A percentile compares a stretch with the other conserved stretches of the same genome.
Conservation (phyloP, 768 basidiomycete species). For the Russula brevipes region DNA sequence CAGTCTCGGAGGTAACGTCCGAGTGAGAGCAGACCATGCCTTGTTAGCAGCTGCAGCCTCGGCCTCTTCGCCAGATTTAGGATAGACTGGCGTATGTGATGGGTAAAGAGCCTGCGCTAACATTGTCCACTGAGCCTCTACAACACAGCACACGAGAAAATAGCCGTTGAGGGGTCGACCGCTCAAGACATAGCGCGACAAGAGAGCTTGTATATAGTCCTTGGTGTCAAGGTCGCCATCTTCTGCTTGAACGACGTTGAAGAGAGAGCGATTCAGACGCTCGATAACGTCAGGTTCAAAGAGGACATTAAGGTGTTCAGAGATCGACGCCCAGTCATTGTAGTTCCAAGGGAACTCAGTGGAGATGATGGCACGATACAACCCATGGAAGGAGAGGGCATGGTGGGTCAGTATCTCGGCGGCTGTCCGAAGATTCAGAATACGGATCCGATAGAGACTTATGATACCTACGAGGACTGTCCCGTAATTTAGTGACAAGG, state of each 20-base stretch:
- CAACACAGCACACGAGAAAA: constrained; percentile 84
- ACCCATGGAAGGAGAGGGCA: constrained; percentile 77
- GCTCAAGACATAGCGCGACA: constrained; percentile 67
- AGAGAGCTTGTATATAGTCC: constrained; percentile 60
- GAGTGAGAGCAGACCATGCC: constrained; percentile 69
- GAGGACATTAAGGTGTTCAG: constrained; percentile 50
- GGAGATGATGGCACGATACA: constrained; percentile 81
- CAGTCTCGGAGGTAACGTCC: constrained; percentile 43
- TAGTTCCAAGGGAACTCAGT: constrained; percentile 71
- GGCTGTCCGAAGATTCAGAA: constrained; percentile 38
- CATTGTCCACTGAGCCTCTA: constrained; percentile 81
- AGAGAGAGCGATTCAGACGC: constrained; percentile 61
- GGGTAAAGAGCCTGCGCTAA: constrained; percentile 64
- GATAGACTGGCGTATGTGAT: constrained; percentile 14
- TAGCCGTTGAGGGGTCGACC: constrained; percentile 82
- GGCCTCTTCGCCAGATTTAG: constrained; percentile 32
- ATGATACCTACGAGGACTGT: constrained; percentile 46
- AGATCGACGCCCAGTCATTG: constrained; percentile 56
- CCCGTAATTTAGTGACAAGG: constrained; percentile 51
- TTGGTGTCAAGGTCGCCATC: constrained; percentile 50
- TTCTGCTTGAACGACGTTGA: constrained; percentile 53
- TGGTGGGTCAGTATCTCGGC: constrained; percentile 68
- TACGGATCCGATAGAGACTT: background rate
- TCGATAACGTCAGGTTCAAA: constrained; percentile 65
- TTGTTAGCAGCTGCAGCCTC: constrained; percentile 83